phyloP scores from a whole-genome alignment of 306 rosid species.

The Corylus americana region DNA sequence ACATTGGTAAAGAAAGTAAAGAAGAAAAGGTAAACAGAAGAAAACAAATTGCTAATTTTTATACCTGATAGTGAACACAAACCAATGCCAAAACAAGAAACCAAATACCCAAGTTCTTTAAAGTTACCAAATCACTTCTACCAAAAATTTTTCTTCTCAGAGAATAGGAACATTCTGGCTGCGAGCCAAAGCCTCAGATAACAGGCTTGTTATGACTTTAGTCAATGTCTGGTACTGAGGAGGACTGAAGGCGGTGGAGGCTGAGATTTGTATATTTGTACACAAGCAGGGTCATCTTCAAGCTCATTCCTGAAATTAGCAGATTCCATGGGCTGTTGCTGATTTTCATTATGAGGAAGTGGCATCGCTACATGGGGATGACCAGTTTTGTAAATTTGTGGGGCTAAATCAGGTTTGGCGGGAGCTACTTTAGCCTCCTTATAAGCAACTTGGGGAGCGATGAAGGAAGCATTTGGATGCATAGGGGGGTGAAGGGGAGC shows the following conservation, averaged over 20 bases:
- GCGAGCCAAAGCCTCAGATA: slow-evolving; percentile 35
- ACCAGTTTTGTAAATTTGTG: slow-evolving; percentile 17
- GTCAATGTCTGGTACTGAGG: slow-evolving; percentile 35
- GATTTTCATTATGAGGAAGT: slow-evolving; percentile 23
- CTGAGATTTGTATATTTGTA: slow-evolving; percentile 66
- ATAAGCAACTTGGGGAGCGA: slow-evolving; percentile 33
- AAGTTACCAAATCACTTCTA: slow-evolving; percentile 14
- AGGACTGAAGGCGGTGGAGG: slow-evolving; percentile 54
- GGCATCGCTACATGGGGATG: slow-evolving; percentile 10
- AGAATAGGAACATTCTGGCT: slow-evolving; percentile 14
- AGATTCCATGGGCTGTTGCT: slow-evolving; percentile 39
- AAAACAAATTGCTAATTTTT: neutral
- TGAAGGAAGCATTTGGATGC: slow-evolving; percentile 28
- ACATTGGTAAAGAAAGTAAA: neutral
- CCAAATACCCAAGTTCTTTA: neutral
- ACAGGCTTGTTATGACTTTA: slow-evolving; percentile 19
- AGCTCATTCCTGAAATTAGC: slow-evolving; percentile 21
- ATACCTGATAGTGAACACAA: neutral
- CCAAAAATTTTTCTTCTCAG: slow-evolving; percentile 26
- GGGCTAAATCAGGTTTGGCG: slow-evolving; percentile 13
- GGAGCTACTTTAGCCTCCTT: slow-evolving; percentile 18
- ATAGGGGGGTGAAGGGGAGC: slow-evolving; percentile 26
- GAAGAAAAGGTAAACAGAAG: neutral
- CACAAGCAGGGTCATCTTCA: slow-evolving; percentile 38
- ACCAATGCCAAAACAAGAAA: neutral